These are phyloP conservation scores for Hibiscus tridactylites DNA, from an alignment of 345 rosid genomes.

Conservation along the genomic window DNA sequence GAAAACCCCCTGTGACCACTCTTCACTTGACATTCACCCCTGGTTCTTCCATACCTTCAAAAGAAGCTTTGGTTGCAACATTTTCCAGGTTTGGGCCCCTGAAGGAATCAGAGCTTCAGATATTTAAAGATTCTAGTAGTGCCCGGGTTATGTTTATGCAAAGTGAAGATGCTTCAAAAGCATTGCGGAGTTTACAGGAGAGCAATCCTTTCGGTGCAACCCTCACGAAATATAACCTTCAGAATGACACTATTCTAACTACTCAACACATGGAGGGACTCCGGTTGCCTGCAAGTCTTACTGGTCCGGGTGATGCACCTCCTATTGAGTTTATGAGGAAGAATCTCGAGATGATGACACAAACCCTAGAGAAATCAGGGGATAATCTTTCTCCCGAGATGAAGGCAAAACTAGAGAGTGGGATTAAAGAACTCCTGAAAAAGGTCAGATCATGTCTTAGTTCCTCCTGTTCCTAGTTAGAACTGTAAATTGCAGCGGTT, in stretches of 20 bases:
- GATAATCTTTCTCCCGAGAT: slow-evolving; percentile 71
- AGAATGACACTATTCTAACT: slow-evolving; percentile 15
- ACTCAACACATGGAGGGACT: slow-evolving; percentile 10
- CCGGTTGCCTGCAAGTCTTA: slow-evolving; percentile 17
- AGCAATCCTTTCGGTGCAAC: slow-evolving; percentile 48
- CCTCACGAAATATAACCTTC: slow-evolving; percentile 37
- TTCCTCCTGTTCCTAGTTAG: slow-evolving; percentile 33
- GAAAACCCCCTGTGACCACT: slow-evolving; percentile 40
- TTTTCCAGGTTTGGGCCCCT: slow-evolving; percentile 63
- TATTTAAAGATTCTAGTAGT: slow-evolving; percentile 28
- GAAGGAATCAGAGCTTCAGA: slow-evolving; percentile 48
- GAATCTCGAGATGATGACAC: slow-evolving; percentile 85
- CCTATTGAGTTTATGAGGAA: slow-evolving; percentile 64
- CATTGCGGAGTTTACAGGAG: slow-evolving; percentile 44
- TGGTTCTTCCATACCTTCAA: slow-evolving; percentile 50
- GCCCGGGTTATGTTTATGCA: slow-evolving; percentile 55
- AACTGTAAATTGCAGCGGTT: not conserved
- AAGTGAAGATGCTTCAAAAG: slow-evolving; percentile 50
- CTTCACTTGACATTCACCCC: slow-evolving; percentile 55
- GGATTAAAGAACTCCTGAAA: slow-evolving; percentile 59
- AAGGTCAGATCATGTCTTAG: slow-evolving; percentile 64
- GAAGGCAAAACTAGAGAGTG: slow-evolving; percentile 61
- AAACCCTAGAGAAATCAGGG: slow-evolving; percentile 74
- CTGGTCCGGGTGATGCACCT: slow-evolving; percentile 19
- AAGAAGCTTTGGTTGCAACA: slow-evolving; percentile 43